Evolutionary conservation across 148 eudicot species (phyloP).

Genomic region (Euryodendron excelsum): DNA sequence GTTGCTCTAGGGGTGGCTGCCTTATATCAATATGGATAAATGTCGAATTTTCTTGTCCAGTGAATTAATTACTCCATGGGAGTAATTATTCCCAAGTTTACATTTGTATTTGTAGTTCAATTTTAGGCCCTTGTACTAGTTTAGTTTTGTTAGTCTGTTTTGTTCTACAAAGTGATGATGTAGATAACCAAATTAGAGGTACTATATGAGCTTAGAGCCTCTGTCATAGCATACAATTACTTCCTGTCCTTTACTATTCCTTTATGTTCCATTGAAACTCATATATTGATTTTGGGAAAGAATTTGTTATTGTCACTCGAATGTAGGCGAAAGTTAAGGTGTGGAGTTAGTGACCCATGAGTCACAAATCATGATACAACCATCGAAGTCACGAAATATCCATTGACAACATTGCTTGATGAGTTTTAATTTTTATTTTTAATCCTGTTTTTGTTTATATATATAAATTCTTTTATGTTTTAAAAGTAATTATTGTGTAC

Average conservation of each 20-base stretch:
- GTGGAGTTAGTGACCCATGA: not conserved
- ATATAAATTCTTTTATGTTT: not conserved
- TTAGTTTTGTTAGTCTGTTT: not conserved
- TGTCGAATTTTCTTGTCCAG: not conserved
- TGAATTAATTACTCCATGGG: not conserved
- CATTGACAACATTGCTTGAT: too few relatives aligned
- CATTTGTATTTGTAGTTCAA: not conserved
- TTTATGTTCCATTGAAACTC: not conserved
- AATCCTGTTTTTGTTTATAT: too few relatives aligned
- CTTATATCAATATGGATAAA: not conserved
- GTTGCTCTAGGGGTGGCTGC: not conserved
- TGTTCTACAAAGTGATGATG: not conserved
- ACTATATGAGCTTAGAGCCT: not conserved
- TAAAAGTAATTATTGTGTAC: not conserved
- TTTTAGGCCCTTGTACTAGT: not conserved
- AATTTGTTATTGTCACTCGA: not conserved
- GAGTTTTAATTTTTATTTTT: not conserved
- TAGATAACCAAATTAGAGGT: not conserved
- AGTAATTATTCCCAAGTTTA: not conserved
- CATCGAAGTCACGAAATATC: not conserved
- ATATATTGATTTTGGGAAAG: not conserved
- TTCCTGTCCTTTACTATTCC: not conserved
- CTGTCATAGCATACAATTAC: not conserved
- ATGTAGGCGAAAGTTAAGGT: not conserved
- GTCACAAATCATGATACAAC: not conserved